A percentile compares a stretch with the other conserved stretches of the same genome.
Evolutionary conservation across 495 filamentous ascomycete species (phyloP).

Genomic region (Antarctomyces pellizariae): DNA sequence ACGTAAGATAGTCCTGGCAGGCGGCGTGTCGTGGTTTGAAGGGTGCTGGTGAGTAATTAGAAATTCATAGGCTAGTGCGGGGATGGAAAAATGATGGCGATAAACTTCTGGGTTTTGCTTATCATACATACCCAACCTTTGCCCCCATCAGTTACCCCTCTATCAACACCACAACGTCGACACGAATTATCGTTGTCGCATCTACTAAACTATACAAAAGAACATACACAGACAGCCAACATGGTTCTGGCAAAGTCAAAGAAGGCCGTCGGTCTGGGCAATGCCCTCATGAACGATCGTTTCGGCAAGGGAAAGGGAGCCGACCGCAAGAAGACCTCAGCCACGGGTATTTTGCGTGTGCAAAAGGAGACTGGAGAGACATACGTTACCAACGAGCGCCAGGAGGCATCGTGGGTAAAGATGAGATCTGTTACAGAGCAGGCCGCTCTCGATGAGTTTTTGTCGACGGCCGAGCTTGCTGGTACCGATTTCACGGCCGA

Average conservation of each 20-base stretch:
- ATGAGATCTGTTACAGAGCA: constrained; percentile 98
- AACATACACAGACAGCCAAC: constrained; percentile 17
- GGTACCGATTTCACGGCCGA: constrained; percentile 97
- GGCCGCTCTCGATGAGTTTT: constrained; percentile 61
- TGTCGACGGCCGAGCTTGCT: constrained; percentile 71
- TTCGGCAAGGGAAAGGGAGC: constrained; percentile 72
- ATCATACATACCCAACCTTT: too few relatives aligned
- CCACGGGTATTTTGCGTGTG: constrained; percentile 27
- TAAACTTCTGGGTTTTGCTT: too few relatives aligned
- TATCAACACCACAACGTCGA: too few relatives aligned
- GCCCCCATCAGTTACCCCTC: too few relatives aligned
- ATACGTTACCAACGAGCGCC: constrained; percentile 47
- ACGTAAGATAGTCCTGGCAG: too few relatives aligned
- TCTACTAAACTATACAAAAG: too few relatives aligned
- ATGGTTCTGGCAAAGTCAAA: constrained; percentile 96
- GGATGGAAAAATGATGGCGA: too few relatives aligned
- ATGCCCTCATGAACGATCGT: constrained; percentile 79
- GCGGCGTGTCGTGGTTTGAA: too few relatives aligned
- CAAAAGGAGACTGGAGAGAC: constrained; percentile 34
- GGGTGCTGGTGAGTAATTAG: too few relatives aligned
- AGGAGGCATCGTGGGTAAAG: constrained; percentile 73
- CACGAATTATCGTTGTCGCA: too few relatives aligned
- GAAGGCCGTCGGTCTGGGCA: constrained; percentile 77
- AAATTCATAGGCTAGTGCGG: too few relatives aligned
- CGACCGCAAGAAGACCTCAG: constrained; percentile 37